A percentile compares a stretch with the other conserved stretches of the same genome.
Conservation (phyloP, 805 yeast species). For the Wickerhamiella brachini region DNA sequence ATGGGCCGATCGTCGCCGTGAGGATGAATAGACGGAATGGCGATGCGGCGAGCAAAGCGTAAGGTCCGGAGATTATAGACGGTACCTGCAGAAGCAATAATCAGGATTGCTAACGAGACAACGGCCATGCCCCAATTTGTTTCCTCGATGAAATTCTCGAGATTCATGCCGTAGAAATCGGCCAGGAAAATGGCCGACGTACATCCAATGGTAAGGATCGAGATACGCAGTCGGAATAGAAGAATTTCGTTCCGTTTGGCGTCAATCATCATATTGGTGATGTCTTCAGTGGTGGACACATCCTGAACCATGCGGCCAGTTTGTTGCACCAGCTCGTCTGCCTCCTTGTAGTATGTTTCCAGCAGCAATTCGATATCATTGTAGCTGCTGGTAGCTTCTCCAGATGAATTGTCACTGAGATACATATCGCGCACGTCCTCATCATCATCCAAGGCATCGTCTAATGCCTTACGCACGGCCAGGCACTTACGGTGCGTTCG, state of each 20-base stretch:
- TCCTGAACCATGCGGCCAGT: conserved; percentile 72
- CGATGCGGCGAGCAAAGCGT: conserved; percentile 52
- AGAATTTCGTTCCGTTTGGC: conserved; percentile 82
- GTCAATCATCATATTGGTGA: conserved; percentile 79
- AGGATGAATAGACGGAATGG: conserved; percentile 31
- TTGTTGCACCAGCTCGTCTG: conserved; percentile 87
- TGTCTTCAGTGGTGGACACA: conserved; percentile 82
- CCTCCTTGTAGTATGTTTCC: conserved; percentile 80
- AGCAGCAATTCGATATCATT: conserved; percentile 69
- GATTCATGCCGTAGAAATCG: conserved; percentile 89
- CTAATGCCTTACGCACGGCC: conserved; percentile 67
- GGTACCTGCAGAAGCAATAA: conserved; percentile 35
- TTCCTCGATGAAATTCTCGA: conserved; percentile 85
- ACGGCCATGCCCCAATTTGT: conserved; percentile 51
- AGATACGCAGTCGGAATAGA: conserved; percentile 71
- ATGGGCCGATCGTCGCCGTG: neutral
- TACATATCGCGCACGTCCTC: conserved; percentile 76
- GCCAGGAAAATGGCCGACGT: conserved; percentile 77
- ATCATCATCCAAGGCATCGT: conserved; percentile 73
- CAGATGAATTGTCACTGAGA: conserved; percentile 34
- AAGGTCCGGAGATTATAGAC: conserved; percentile 42
- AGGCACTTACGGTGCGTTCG: conserved; percentile 62
- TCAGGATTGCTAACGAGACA: conserved; percentile 32
- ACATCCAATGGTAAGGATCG: conserved; percentile 72
- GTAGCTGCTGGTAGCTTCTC: conserved; percentile 23